These are phyloP conservation scores for Parascedosporium putredinis DNA, from an alignment of 2,329 filamentous ascomycete species.

Conservation along the genomic window DNA sequence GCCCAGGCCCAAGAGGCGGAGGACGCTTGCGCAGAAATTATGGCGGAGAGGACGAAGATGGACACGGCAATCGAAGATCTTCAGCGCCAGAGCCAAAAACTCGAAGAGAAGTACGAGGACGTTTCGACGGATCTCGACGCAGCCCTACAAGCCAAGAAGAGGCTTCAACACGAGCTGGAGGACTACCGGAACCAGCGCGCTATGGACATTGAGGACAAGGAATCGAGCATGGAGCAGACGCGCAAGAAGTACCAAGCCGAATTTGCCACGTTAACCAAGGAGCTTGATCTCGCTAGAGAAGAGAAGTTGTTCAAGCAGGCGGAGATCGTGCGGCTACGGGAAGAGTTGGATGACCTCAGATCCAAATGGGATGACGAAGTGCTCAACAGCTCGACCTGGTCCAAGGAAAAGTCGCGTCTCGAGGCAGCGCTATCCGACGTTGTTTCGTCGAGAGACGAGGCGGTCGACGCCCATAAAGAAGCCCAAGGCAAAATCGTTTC, in stretches of 20 bases:
- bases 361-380: constrained; percentile 98
- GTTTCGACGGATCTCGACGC: constrained; percentile 80
- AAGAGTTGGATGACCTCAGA: constrained; percentile 88
- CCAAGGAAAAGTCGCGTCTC: constrained; percentile 89
- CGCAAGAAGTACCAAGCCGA: constrained; percentile 95
- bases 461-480: constrained; percentile 85
- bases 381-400: constrained; percentile 94
- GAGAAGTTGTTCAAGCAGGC: constrained; percentile 77
- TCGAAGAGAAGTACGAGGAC: constrained; percentile 87
- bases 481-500: constrained; percentile 88
- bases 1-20: constrained; percentile 83
- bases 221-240: constrained; percentile 91
- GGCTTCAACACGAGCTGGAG: constrained; percentile 92
- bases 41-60: constrained; percentile 87
- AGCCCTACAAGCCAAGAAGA: constrained; percentile 80
- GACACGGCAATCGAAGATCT: constrained; percentile 80
- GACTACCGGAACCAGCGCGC: constrained; percentile 92
- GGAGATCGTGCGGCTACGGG: constrained; percentile 79
- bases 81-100: constrained; percentile 77
- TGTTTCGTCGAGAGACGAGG: constrained; percentile 85
- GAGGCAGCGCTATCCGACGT: constrained; percentile 85
- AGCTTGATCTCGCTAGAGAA: constrained; percentile 87
- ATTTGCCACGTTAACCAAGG: constrained; percentile 78
- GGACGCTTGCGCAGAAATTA: constrained; percentile 78
- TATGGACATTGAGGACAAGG: constrained; percentile 95